Conservation (phyloP, 2,329 filamentous ascomycete genomes). For the Penicillium vulpinum region DNA sequence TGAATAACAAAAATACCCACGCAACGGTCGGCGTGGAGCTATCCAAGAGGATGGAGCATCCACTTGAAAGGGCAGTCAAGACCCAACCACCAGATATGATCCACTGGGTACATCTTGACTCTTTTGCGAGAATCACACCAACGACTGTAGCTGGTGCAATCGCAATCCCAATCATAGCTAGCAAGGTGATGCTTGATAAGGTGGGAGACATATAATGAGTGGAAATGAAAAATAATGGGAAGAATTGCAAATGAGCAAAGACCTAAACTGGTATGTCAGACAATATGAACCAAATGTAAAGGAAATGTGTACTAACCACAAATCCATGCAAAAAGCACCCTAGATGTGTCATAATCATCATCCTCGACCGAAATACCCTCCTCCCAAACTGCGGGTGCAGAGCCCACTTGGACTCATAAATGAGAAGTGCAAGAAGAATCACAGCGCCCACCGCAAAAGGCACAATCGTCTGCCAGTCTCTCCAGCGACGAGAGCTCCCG, state of each 20-base stretch:
- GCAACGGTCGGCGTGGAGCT: conserved; percentile 33
- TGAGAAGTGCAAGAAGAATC: conserved; percentile 33
- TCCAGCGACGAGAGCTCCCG: conserved; percentile 44
- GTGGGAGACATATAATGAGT: conserved; percentile 36
- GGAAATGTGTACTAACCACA: conserved; percentile 35
- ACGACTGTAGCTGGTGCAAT: conserved; percentile 24
- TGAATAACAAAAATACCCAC: conserved; percentile 40
- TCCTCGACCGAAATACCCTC: conserved; percentile 39
- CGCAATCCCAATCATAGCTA: conserved; percentile 37
- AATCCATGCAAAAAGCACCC: conserved; percentile 46
- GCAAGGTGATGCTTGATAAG: conserved; percentile 40
- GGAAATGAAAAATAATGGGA: conserved; percentile 44
- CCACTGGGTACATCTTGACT: conserved; percentile 34
- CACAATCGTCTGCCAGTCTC: conserved; percentile 40
- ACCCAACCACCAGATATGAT: conserved; percentile 47
- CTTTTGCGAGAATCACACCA: conserved; percentile 17
- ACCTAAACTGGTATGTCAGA: conserved; percentile 33
- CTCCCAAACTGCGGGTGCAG: conserved; percentile 40
- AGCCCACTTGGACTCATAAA: conserved; percentile 39
- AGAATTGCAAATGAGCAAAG: conserved; percentile 46
- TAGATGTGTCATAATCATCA: conserved; percentile 42
- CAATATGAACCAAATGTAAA: not conserved
- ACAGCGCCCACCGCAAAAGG: conserved; percentile 40
- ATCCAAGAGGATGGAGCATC: conserved; percentile 41
- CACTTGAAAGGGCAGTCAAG: conserved; percentile 38